A percentile compares a stretch with the other conserved stretches of the same genome.
Conservation (phyloP, 805 yeast species). For the Candida orba region DNA sequence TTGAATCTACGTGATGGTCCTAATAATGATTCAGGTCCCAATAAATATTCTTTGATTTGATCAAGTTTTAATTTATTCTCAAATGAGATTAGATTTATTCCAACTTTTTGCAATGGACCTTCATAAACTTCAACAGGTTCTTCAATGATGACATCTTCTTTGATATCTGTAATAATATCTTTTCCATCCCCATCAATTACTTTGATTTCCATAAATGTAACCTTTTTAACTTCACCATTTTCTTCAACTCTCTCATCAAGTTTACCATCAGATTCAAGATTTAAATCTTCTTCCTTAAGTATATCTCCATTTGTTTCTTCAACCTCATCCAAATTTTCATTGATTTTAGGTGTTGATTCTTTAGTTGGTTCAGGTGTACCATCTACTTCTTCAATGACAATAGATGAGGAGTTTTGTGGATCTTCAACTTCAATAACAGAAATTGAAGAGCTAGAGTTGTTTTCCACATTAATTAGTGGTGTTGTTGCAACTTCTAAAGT, state of each 20-base stretch:
- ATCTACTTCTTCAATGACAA: not conserved
- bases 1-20: conserved; percentile 47
- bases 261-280: too few relatives aligned
- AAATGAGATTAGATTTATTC: conserved; percentile 47
- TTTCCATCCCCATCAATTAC: conserved; percentile 2
- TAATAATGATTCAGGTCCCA: conserved; percentile 52
- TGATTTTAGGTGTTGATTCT: not conserved
- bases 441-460: not conserved
- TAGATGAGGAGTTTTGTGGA: not conserved
- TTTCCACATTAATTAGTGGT: not conserved
- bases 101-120: conserved; percentile 64
- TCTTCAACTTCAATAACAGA: not conserved
- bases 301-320: not conserved
- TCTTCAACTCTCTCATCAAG: not conserved
- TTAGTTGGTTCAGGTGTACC: not conserved
- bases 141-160: not conserved
- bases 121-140: conserved; percentile 33
- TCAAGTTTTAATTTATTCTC: conserved; percentile 28
- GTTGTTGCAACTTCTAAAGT: too few relatives aligned
- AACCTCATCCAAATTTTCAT: not conserved
- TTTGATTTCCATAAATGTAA: conserved; percentile 10
- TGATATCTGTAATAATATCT: conserved; percentile 4
- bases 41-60: conserved; percentile 33
- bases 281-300: not conserved
- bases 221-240: conserved; percentile 10